A percentile compares a stretch with the other conserved stretches of the same genome.
These are phyloP conservation scores for Lodderomyces beijingensis DNA, from an alignment of 1,139 yeast species.

Conservation along the genomic window DNA sequence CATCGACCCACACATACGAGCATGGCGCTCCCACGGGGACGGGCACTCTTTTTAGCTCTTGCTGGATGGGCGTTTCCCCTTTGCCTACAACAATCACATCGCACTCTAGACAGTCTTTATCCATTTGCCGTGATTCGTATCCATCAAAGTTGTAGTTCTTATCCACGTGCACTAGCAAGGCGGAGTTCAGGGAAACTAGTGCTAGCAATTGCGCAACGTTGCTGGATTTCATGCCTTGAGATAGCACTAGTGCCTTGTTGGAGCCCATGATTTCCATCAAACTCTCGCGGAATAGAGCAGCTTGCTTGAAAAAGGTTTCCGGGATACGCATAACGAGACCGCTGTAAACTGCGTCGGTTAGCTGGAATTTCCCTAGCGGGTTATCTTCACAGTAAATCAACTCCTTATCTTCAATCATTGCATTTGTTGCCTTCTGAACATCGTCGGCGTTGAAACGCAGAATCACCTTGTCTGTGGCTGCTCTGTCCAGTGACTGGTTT, in stretches of 20 bases:
- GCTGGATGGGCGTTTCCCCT: constrained; percentile 1
- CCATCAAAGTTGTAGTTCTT: constrained; percentile 46
- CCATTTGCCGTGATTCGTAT: constrained; percentile 60
- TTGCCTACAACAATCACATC: constrained; percentile 43
- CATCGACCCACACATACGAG: constrained; percentile 68
- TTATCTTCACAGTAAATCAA: constrained; percentile 44
- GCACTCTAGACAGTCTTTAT: constrained; percentile 57
- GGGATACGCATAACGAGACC: constrained; percentile 34
- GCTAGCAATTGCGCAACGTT: constrained; percentile 54
- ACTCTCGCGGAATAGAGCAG: constrained; percentile 39
- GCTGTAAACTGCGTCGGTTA: constrained; percentile 54
- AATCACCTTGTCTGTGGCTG: constrained; percentile 39
- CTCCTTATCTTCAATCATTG: constrained; percentile 51
- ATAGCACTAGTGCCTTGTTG: constrained; percentile 51
- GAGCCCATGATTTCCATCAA: constrained; percentile 34
- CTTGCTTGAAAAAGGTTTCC: constrained; percentile 38
- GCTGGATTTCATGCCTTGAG: constrained; percentile 56
- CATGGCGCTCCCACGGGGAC: constrained; percentile 63
- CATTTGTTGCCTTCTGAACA: constrained; percentile 48
- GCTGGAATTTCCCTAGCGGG: constrained; percentile 25
- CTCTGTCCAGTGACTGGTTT: constrained; percentile 33
- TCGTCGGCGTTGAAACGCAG: constrained; percentile 37
- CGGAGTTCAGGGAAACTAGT: constrained; percentile 30
- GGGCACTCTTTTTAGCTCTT: constrained; percentile 16
- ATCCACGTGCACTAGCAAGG: constrained; percentile 51